These are phyloP conservation scores for Gleditsia sinensis DNA, from an alignment of 306 rosid genomes.

Conservation along the genomic window DNA sequence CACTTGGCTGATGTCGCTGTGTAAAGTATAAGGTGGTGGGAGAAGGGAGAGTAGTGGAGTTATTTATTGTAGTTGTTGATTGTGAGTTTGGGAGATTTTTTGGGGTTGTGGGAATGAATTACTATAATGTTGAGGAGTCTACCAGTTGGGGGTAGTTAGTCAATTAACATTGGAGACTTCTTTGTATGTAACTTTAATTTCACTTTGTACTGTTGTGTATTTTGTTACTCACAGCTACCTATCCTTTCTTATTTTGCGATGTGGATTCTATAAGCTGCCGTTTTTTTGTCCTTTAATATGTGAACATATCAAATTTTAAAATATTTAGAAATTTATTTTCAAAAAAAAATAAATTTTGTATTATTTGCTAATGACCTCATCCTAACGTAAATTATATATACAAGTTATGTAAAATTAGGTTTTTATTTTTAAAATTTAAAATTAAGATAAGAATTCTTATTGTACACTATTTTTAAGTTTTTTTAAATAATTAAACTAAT, in stretches of 20 bases:
- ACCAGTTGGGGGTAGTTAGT: constrained; percentile 23
- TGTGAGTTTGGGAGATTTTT: constrained; percentile 20
- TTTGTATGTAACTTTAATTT: constrained; percentile 23
- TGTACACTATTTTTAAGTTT: too few relatives aligned
- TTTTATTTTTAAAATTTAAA: too few relatives aligned
- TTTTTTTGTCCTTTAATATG: too few relatives aligned
- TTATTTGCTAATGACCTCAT: too few relatives aligned
- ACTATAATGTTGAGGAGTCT: constrained; percentile 16
- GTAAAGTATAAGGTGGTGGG: constrained; percentile 17
- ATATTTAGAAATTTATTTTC: too few relatives aligned
- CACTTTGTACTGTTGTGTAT: background rate
- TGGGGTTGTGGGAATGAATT: constrained; percentile 20
- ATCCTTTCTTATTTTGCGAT: background rate
- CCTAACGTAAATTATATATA: too few relatives aligned
- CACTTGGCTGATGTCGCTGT: constrained; percentile 25
- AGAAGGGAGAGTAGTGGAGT: background rate
- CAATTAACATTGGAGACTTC: constrained; percentile 27
- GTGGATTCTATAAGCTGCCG: background rate
- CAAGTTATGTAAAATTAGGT: too few relatives aligned
- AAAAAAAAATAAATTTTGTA: too few relatives aligned
- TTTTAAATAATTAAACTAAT: too few relatives aligned
- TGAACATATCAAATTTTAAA: too few relatives aligned
- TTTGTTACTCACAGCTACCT: background rate
- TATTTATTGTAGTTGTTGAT: constrained; percentile 30
- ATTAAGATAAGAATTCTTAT: too few relatives aligned